phyloP scores from a whole-genome alignment of 345 rosid genomes.

The Acer saccharum region DNA sequence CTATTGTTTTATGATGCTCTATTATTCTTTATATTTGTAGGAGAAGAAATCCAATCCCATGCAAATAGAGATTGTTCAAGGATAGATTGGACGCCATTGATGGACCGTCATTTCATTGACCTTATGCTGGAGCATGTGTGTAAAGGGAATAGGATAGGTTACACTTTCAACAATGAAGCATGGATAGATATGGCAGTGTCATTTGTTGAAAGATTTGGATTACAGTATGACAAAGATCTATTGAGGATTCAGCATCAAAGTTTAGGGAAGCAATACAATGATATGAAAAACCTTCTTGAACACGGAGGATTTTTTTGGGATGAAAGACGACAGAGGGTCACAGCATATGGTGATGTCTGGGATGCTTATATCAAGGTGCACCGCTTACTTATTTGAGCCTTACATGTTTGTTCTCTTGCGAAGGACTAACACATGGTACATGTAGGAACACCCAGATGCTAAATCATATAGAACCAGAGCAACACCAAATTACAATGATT shows the following conservation, averaged over 20 bases:
- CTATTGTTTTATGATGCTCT: background rate
- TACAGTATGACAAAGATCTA: conserved; percentile 33
- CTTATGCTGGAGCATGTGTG: conserved; percentile 45
- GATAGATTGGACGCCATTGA: conserved; percentile 44
- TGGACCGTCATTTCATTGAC: conserved; percentile 57
- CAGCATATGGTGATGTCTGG: conserved; percentile 46
- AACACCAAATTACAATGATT: conserved; percentile 40
- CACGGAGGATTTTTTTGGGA: conserved; percentile 44
- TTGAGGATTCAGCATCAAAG: conserved; percentile 35
- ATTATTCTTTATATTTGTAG: conserved; percentile 26
- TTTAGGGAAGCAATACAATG: conserved; percentile 38
- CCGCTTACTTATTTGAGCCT: conserved; percentile 11
- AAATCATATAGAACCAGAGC: conserved; percentile 24
- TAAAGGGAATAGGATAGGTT: conserved; percentile 31
- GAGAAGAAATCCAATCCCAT: conserved; percentile 29
- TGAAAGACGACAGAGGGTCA: conserved; percentile 42
- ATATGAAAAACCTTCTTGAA: conserved; percentile 37
- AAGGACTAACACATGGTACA: conserved; percentile 24
- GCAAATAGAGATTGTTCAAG: conserved; percentile 28
- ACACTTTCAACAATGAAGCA: conserved; percentile 29
- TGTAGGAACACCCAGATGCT: conserved; percentile 47
- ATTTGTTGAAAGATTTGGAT: conserved; percentile 48
- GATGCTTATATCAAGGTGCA: conserved; percentile 39
- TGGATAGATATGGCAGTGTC: conserved; percentile 47
- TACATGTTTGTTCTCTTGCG: background rate